Conservation (phyloP, 148 eudicot genomes). For the Camellia japonica region DNA sequence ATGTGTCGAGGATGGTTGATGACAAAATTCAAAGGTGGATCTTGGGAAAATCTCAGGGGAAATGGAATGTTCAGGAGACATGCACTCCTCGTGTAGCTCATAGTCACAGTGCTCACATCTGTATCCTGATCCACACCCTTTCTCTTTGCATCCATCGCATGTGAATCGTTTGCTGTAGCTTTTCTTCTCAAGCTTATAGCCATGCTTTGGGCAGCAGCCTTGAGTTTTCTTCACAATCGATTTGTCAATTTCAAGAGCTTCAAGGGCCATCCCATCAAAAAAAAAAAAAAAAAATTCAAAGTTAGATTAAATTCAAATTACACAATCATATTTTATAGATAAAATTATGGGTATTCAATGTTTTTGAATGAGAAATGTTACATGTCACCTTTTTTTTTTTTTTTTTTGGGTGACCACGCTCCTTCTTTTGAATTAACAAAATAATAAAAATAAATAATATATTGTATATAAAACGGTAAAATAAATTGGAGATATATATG, state of each 20-base stretch:
- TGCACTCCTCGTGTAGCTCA: slow-evolving; percentile 19
- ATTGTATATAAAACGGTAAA: no score
- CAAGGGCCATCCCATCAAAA: not conserved
- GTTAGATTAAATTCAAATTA: no score
- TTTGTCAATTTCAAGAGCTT: not conserved
- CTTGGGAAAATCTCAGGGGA: not conserved
- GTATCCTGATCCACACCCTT: slow-evolving; percentile 12
- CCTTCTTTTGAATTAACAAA: no score
- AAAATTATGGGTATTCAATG: no score
- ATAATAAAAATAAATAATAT: no score
- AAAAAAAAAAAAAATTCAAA: no score
- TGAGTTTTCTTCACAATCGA: not conserved
- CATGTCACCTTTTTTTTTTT: no score
- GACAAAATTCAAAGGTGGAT: not conserved
- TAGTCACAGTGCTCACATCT: slow-evolving; percentile 7
- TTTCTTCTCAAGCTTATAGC: not conserved
- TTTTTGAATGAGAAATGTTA: no score
- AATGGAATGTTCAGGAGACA: not conserved
- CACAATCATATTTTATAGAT: no score
- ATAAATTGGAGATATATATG: no score
- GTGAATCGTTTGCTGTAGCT: slow-evolving; percentile 7
- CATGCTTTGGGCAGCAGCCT: not conserved
- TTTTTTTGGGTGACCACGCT: no score
- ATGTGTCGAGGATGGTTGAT: not conserved
- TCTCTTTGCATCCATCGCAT: slow-evolving; percentile 15